These are phyloP conservation scores for Limtongozyma cylindracea DNA, from an alignment of 805 yeast genomes.

Conservation along the genomic window DNA sequence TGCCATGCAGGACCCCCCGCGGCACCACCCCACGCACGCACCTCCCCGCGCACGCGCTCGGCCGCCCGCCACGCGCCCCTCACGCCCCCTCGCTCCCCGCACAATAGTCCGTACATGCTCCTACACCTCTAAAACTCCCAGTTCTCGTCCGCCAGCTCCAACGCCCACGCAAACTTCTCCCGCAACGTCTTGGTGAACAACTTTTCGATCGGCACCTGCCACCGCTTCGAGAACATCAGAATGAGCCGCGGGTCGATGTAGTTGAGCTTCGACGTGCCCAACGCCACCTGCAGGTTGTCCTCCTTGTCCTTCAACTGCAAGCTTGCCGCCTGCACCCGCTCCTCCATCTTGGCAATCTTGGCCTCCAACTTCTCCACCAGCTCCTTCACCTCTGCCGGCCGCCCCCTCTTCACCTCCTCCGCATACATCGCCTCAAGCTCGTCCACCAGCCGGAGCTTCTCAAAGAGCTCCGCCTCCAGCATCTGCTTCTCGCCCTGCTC, in stretches of 20 bases:
- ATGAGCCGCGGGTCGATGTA: constrained; percentile 88
- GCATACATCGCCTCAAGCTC: constrained; percentile 14
- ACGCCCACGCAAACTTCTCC: constrained; percentile 91
- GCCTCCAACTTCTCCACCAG: constrained; percentile 46
- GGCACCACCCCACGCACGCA: too few relatives aligned
- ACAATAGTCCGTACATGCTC: neutral
- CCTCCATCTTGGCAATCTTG: constrained; percentile 50
- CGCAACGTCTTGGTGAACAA: constrained; percentile 75
- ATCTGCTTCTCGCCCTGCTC: constrained; percentile 27
- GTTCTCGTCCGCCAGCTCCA: constrained; percentile 65
- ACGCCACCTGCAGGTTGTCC: constrained; percentile 79
- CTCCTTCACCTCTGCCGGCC: constrained; percentile 24
- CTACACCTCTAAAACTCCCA: constrained; percentile 41
- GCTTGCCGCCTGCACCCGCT: constrained; percentile 38
- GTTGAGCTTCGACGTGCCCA: constrained; percentile 83
- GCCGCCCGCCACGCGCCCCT: too few relatives aligned
- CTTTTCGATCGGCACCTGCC: constrained; percentile 75
- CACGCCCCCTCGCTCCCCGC: too few relatives aligned
- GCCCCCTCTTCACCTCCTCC: constrained; percentile 31
- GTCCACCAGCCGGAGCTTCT: constrained; percentile 27
- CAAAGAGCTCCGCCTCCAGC: constrained; percentile 29
- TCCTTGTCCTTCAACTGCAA: constrained; percentile 77
- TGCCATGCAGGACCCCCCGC: too few relatives aligned
- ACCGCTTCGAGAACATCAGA: constrained; percentile 72
- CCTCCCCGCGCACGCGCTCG: too few relatives aligned